Evolutionary conservation across 2,329 filamentous ascomycete species (phyloP), one percentile per base, ranked within the genome.

Genomic region (Allantophomopsis lycopodina): DNA sequence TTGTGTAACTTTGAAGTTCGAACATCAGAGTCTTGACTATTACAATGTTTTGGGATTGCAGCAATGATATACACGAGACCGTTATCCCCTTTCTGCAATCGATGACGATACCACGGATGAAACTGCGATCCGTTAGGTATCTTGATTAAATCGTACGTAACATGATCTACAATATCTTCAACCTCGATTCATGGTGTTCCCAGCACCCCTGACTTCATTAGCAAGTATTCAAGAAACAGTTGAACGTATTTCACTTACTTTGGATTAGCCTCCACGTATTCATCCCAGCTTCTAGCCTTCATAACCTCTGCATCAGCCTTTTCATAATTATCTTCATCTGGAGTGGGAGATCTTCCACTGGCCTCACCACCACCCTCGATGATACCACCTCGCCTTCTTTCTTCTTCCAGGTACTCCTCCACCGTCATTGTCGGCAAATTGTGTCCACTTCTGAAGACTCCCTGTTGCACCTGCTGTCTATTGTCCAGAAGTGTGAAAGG

Each of bases 341-440:
- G 73, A 57, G 86, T 79, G 2, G 78, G 73, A 46, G 69, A 68
- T 18, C 75, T 63, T 13, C 72, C 75, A 49, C 78, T 83, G 47
- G 80, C 75, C 51, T 83, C 83, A 14, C 88, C 88, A 21, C 87
- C 87, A 30, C 88, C 91, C 55, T 95, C 83, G 40, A 96, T 84
- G 42, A 98, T 88, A 15, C 85, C 85, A 13, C 91, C 91, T 45
- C 83, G 69, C 48, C 74, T 72, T 54, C 73, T 73, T 64, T 96
- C 91, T 60, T 96, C 89, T 39, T 93, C 91, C 13, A 98, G 67
- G 55, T 96, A 98, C 63, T 98, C 91, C 50, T 98, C 91, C 45
- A 98, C 95, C 2, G 77, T 84, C 91, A 98, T 96, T 3, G 91
- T 96, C 1, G 91, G 91, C 42, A 98, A 64, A 60, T 85, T 95